Conservation (phyloP, 768 basidiomycete genomes). For the Mycena vitilis region DNA sequence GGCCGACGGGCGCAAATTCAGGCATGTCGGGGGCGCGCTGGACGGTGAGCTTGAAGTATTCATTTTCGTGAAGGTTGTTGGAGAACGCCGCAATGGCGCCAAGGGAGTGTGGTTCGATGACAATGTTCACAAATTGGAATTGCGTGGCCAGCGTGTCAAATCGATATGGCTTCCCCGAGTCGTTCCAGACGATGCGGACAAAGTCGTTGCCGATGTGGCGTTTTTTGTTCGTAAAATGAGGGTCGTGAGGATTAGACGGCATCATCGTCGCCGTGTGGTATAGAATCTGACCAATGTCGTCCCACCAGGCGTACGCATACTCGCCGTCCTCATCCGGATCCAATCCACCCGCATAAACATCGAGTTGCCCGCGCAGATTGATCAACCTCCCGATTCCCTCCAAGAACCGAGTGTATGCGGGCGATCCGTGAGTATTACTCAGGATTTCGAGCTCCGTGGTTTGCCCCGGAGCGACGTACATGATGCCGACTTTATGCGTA, state of each 20-base stretch:
- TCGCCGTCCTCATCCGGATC: constrained; percentile 94
- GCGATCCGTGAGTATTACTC: constrained; percentile 91
- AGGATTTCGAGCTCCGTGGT: constrained; percentile 87
- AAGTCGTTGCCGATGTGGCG: constrained; percentile 97
- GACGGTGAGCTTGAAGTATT: constrained; percentile 95
- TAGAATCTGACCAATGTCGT: constrained; percentile 94
- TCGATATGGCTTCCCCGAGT: constrained; percentile 87
- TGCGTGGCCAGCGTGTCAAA: constrained; percentile 94
- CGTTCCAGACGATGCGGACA: constrained; percentile 98
- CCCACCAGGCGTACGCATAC: constrained; percentile 99
- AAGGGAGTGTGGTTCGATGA: constrained; percentile 92
- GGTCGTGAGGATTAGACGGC: constrained; percentile 81
- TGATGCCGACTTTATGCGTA: constrained; percentile 94
- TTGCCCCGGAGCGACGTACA: constrained; percentile 96
- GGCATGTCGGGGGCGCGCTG: constrained; percentile 92
- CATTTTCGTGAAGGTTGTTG: constrained; percentile 86
- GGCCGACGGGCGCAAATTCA: constrained; percentile 92
- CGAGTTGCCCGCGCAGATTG: constrained; percentile 87
- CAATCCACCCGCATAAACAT: constrained; percentile 93
- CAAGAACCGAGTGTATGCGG: constrained; percentile 93
- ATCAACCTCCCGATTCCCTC: constrained; percentile 91
- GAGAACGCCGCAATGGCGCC: constrained; percentile 89
- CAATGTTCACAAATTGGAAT: constrained; percentile 98
- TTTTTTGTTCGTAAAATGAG: constrained; percentile 86
- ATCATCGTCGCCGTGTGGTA: constrained; percentile 98